Evolutionary conservation across 768 basidiomycete species (phyloP).

Genomic region (Hydnum rufescens): DNA sequence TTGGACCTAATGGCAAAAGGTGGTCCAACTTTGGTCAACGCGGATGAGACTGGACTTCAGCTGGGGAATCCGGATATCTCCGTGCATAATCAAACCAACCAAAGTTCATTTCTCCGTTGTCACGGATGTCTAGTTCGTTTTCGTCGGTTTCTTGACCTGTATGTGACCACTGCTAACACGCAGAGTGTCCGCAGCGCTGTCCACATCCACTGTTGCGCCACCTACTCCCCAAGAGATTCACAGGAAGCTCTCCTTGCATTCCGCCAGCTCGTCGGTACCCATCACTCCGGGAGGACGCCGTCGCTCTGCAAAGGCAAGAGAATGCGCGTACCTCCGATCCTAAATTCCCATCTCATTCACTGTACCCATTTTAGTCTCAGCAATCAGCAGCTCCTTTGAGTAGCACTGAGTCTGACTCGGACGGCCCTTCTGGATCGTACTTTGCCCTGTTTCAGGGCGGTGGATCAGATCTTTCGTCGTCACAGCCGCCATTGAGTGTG

Average conservation of each 20-base stretch:
- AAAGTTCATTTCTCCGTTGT: too few species aligned
- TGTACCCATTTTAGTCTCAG: conserved; percentile 10
- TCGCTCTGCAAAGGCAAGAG: not conserved
- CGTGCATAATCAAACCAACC: too few species aligned
- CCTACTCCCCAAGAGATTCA: conserved; percentile 76
- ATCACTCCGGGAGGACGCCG: not conserved
- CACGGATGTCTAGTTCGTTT: too few species aligned
- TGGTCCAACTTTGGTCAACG: too few species aligned
- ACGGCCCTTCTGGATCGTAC: conserved; percentile 21
- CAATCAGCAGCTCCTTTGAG: conserved; percentile 28
- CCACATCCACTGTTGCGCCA: conserved; percentile 28
- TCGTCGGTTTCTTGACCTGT: too few species aligned
- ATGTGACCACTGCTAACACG: too few species aligned
- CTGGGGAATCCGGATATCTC: too few species aligned
- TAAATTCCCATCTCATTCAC: conserved; percentile 3
- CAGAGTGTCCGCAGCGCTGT: too few species aligned
- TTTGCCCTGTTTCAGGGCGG: conserved; percentile 18
- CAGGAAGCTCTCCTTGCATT: conserved; percentile 41
- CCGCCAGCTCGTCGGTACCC: conserved; percentile 3
- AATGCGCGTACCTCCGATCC: not conserved
- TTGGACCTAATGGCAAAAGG: too few species aligned
- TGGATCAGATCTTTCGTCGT: conserved; percentile 15
- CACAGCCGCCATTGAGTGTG: conserved; percentile 41
- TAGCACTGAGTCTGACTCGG: conserved; percentile 75
- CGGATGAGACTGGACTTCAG: too few species aligned